Evolutionary conservation across 2,329 filamentous ascomycete species (phyloP).

Genomic region (Talaromyces funiculosus): DNA sequence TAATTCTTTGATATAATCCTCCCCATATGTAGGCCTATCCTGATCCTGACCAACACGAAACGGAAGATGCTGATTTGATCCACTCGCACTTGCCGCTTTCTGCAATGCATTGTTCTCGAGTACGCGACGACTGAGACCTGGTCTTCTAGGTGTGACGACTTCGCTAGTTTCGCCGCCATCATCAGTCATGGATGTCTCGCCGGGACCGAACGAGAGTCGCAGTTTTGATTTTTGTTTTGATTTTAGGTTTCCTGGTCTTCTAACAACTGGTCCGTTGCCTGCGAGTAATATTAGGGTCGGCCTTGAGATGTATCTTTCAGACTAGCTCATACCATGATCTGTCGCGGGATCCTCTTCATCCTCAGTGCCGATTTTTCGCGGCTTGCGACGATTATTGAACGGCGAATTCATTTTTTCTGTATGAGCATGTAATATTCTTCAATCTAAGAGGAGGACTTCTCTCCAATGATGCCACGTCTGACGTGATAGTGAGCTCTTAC

Average conservation of each 20-base stretch:
- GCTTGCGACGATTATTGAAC: conserved; percentile 57
- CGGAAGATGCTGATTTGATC: conserved; percentile 50
- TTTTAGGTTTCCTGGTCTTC: conserved; percentile 47
- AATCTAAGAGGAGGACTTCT: neutral
- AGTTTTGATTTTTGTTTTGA: conserved; percentile 66
- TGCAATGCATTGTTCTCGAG: conserved; percentile 62
- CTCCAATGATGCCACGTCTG: too few species aligned
- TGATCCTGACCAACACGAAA: conserved; percentile 58
- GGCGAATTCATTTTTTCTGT: conserved; percentile 51
- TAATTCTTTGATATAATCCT: conserved; percentile 78
- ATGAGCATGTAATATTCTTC: neutral
- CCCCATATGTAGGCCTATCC: conserved; percentile 73
- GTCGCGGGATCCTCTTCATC: conserved; percentile 47
- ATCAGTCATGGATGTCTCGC: conserved; percentile 50
- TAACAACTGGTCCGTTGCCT: conserved; percentile 48
- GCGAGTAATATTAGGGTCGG: conserved; percentile 16
- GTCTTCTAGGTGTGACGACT: conserved; percentile 54
- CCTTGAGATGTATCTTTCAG: neutral
- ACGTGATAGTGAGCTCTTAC: neutral
- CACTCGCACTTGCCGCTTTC: conserved; percentile 45
- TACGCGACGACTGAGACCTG: conserved; percentile 57
- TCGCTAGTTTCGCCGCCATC: conserved; percentile 47
- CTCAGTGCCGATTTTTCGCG: conserved; percentile 67
- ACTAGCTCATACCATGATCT: conserved; percentile 38
- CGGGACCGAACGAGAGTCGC: conserved; percentile 70